Conservation (phyloP, 2,329 filamentous ascomycete species). For the Alternaria burnsii region DNA sequence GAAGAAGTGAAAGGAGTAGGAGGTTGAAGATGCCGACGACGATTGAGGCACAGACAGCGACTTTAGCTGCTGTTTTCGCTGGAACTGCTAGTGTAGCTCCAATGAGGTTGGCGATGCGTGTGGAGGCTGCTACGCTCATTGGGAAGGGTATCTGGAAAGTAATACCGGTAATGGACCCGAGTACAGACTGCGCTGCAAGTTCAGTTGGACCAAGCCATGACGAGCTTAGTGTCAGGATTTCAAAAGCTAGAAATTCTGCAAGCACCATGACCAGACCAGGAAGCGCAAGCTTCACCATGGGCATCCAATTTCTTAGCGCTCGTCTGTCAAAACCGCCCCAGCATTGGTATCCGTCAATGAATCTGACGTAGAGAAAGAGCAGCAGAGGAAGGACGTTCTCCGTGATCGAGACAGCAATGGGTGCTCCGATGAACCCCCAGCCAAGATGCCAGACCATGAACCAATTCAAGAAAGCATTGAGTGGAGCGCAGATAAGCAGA, state of each 20-base stretch:
- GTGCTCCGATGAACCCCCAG: slow-evolving; percentile 75
- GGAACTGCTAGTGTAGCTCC: slow-evolving; percentile 83
- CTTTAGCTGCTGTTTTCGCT: slow-evolving; percentile 80
- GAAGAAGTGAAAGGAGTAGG: slow-evolving; percentile 70
- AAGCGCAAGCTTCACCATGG: slow-evolving; percentile 86
- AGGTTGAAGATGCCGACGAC: slow-evolving; percentile 83
- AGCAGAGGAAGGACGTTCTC: slow-evolving; percentile 77
- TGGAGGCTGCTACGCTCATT: slow-evolving; percentile 85
- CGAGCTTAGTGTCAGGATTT: slow-evolving; percentile 84
- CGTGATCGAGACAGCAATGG: slow-evolving; percentile 77
- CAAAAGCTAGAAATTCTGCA: slow-evolving; percentile 92
- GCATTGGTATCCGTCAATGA: slow-evolving; percentile 75
- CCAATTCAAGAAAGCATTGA: slow-evolving; percentile 84
- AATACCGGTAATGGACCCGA: slow-evolving; percentile 79
- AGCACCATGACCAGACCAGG: slow-evolving; percentile 94
- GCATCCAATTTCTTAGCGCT: slow-evolving; percentile 77
- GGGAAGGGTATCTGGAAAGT: slow-evolving; percentile 94
- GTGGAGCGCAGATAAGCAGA: slow-evolving; percentile 79
- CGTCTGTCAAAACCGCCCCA: slow-evolving; percentile 81
- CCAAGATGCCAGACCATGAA: slow-evolving; percentile 73
- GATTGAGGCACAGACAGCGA: slow-evolving; percentile 72
- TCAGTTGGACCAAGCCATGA: slow-evolving; percentile 80
- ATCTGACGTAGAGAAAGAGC: slow-evolving; percentile 77
- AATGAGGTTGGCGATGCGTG: slow-evolving; percentile 89
- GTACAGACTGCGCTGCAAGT: slow-evolving; percentile 86